These are phyloP conservation scores for Malus asiatica DNA, from an alignment of 306 rosid species.

Conservation along the genomic window DNA sequence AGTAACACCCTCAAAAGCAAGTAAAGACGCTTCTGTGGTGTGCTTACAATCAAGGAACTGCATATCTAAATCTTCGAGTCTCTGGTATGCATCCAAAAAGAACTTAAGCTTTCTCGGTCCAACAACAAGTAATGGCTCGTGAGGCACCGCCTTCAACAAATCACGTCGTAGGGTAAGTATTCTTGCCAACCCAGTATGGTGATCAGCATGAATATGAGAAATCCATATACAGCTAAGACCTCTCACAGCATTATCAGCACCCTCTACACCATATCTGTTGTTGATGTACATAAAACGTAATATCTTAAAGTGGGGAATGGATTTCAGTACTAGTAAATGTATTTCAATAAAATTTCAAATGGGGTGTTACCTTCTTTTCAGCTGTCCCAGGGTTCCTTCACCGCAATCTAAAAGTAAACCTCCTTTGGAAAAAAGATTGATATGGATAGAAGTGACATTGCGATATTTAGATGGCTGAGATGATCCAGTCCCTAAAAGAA, in stretches of 20 bases:
- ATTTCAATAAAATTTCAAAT: neutral
- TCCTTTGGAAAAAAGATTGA: conserved; percentile 79
- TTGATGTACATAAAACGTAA: conserved; percentile 15
- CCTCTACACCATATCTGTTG: conserved; percentile 73
- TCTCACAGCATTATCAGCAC: conserved; percentile 74
- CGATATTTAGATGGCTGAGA: conserved; percentile 97
- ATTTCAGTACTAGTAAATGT: neutral
- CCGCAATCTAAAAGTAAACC: conserved; percentile 88
- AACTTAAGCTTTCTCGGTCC: conserved; percentile 82
- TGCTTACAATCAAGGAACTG: conserved; percentile 72
- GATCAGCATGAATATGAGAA: conserved; percentile 96
- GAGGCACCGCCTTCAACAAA: conserved; percentile 58
- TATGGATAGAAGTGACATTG: conserved; percentile 77
- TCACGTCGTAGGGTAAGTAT: conserved; percentile 73
- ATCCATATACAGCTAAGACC: conserved; percentile 74
- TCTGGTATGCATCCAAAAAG: conserved; percentile 78
- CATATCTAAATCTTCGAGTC: conserved; percentile 87
- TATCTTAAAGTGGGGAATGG: neutral
- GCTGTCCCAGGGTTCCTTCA: conserved; percentile 92
- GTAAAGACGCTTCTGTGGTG: conserved; percentile 48
- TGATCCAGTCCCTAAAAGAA: conserved; percentile 94
- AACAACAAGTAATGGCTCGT: conserved; percentile 71
- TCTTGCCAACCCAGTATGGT: conserved; percentile 89
- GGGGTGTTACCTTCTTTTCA: conserved; percentile 67
- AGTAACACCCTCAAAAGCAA: conserved; percentile 27